Conservation (phyloP, 768 basidiomycete species). For the Clavaria fumosa region DNA sequence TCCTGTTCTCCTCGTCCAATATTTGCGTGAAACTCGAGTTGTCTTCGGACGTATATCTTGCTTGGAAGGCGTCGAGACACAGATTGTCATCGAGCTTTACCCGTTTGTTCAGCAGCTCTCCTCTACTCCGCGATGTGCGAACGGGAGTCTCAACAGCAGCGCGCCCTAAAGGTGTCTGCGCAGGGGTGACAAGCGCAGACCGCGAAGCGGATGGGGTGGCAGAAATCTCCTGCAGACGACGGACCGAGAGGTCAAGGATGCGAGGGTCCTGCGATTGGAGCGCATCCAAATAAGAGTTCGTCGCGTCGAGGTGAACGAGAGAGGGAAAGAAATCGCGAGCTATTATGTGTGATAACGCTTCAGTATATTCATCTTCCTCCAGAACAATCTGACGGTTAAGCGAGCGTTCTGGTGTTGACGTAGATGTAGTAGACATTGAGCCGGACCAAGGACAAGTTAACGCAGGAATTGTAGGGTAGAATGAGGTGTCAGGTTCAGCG, state of each 20-base stretch:
- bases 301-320: conserved; percentile 75
- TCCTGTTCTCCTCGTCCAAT: conserved; percentile 75
- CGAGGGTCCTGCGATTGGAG: conserved; percentile 59
- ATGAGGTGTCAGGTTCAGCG: too few species aligned
- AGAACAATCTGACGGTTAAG: conserved; percentile 58
- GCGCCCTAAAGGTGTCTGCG: conserved; percentile 48
- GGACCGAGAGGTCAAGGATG: conserved; percentile 64
- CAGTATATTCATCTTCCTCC: conserved; percentile 92
- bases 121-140: conserved; percentile 26
- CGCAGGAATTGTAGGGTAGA: too few species aligned
- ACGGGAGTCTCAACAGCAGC: conserved; percentile 55
- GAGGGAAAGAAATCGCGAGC: conserved; percentile 97
- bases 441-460: too few species aligned
- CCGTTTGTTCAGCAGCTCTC: conserved; percentile 38
- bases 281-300: conserved; percentile 75
- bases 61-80: conserved; percentile 77
- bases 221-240: conserved; percentile 47
- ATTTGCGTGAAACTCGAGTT: conserved; percentile 95
- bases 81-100: conserved; percentile 42
- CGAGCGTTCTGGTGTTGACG: conserved; percentile 30
- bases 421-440: too few species aligned
- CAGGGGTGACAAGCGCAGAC: conserved; percentile 30
- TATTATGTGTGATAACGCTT: conserved; percentile 80
- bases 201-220: conserved; percentile 30
- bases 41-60: conserved; percentile 89